Conservation (phyloP, 176 grass and related monocot species). For the Aegilops sharonensis region DNA sequence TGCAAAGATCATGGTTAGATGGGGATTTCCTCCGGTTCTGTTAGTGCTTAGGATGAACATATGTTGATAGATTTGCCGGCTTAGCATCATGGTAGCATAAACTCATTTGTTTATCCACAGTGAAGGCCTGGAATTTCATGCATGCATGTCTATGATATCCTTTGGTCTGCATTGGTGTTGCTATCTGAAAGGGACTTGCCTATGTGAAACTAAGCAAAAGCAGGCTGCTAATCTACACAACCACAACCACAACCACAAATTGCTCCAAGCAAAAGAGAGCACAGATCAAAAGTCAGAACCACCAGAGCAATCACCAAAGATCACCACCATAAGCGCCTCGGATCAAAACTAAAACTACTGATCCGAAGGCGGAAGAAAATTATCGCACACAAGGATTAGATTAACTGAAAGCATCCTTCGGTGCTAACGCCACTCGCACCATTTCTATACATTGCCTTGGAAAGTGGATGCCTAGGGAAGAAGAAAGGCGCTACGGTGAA, state of each 20-base stretch:
- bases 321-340: background rate
- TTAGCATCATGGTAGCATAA: background rate
- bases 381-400: background rate
- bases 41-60: background rate
- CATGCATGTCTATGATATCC: background rate
- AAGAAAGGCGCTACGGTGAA: background rate
- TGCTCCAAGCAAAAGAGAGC: background rate
- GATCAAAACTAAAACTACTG: background rate
- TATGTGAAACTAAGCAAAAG: background rate
- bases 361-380: background rate
- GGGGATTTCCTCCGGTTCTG: background rate
- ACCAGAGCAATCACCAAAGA: background rate
- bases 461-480: slow-evolving; percentile 19
- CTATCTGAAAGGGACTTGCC: slow-evolving; percentile 8
- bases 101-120: slow-evolving; percentile 14
- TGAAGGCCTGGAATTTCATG: background rate
- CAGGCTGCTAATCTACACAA: background rate
- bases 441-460: slow-evolving; percentile 13
- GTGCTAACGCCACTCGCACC: slow-evolving; percentile 19
- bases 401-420: slow-evolving; percentile 4
- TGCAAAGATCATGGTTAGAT: slow-evolving; percentile 14
- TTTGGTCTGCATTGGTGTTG: slow-evolving; percentile 2
- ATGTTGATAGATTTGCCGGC: background rate
- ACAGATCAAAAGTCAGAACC: slow-evolving; percentile 8
- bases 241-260: slow-evolving; percentile 17